Evolutionary conservation across 441 rosid species (phyloP).

Genomic region (Macaranga tanarius): DNA sequence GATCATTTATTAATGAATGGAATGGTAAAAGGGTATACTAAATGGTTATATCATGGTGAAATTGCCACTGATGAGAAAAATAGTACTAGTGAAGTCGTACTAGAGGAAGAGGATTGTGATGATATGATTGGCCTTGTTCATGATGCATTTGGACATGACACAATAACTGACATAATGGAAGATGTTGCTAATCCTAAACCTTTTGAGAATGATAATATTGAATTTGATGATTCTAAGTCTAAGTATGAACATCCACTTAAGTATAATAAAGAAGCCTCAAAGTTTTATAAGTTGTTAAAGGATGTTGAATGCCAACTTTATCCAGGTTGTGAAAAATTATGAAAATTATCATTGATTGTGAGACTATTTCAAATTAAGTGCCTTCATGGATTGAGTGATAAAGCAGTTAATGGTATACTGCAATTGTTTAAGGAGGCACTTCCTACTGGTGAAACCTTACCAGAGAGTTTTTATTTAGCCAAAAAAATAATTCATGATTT

Average conservation of each 20-base stretch:
- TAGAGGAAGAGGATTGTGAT: background rate
- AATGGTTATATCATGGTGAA: conserved; percentile 7
- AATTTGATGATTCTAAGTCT: background rate
- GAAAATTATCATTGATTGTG: background rate
- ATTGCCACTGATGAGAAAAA: background rate
- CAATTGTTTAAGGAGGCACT: background rate
- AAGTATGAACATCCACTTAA: background rate
- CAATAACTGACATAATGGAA: background rate
- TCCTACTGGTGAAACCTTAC: conserved; percentile 1
- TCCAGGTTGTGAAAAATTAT: background rate
- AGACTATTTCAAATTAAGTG: background rate
- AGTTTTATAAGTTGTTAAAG: background rate
- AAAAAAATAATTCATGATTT: background rate
- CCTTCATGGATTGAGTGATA: conserved; percentile 5
- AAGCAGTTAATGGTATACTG: background rate
- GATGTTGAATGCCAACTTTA: background rate
- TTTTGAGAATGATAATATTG: background rate
- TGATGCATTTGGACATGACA: background rate
- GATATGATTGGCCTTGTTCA: background rate
- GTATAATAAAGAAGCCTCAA: background rate
- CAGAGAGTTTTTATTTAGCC: background rate
- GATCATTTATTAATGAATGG: background rate
- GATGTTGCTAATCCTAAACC: background rate
- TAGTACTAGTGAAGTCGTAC: background rate
- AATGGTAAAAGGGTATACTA: background rate